Base-by-base conservation (phyloP, 2,329 filamentous ascomycete genomes). In the Elsinoe necatrix region DNA sequence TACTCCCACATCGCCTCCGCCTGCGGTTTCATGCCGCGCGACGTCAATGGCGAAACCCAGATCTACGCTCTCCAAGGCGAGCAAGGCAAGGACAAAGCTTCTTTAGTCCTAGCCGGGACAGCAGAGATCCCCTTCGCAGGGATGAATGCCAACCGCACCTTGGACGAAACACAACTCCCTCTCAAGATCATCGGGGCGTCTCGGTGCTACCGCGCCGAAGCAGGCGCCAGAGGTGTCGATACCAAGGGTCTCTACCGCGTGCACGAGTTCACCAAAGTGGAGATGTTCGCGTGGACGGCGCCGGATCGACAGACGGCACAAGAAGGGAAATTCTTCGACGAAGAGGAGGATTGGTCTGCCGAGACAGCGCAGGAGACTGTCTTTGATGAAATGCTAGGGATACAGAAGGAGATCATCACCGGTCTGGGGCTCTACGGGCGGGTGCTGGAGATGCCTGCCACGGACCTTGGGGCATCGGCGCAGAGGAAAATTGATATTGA, bases 181-280 rank as follows among this genome's bases (percentile, higher is more conserved):
- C 64, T 89, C 37, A 92, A 89, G 69, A 77, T 85, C 16, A 89
- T 95, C 2, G 93, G 88, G 14, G 83, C 87, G 1, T 95, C 89
- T 57, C 80, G 93, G n/a, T 95, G 91, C 76, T 98, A 95, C 72
- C 86, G 93, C 54, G 93, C 93, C 43, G 93, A 98, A 73, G 93
- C 93, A 0, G 93, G 93, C 29, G 88, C 90, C 0, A 80, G 92
- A 37, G 93, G 93, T 27, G 84, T 86, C 21, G 89, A 93, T 64
- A 95, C 91, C 1, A 96, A 95, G 73, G 93, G 93, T 4, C 75
- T 98, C 1, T 98, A 97, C 73, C 86, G 93, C 25, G 93, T 98
- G 2, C 93, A 98, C 72, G 93, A 98, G 72, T 98, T 98, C 72
- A 95, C 90, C 25, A 98, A 98, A 70, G 92, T 98, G 0, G 93